phyloP scores from a whole-genome alignment of 495 filamentous ascomycete species.

The Penicillium lividum region DNA sequence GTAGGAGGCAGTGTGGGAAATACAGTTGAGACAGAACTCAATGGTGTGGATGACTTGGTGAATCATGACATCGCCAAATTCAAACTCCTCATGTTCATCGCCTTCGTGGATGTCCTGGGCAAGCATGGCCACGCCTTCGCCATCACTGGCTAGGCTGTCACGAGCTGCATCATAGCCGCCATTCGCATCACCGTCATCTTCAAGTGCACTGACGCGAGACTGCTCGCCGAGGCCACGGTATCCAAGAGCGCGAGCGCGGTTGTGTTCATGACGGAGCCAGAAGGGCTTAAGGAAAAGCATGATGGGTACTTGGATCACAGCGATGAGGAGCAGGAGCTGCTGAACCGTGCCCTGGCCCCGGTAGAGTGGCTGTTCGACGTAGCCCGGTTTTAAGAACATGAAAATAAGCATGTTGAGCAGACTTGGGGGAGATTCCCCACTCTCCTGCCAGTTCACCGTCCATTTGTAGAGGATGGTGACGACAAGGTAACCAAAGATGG shows the following conservation, averaged over 20 bases:
- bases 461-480: conserved; percentile 96
- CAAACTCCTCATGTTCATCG: conserved; percentile 89
- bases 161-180: conserved; percentile 50
- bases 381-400: conserved; percentile 94
- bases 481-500: conserved; percentile 96
- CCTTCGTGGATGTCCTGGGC: conserved; percentile 76
- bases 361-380: conserved; percentile 72
- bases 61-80: conserved; percentile 95
- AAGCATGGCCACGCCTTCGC: conserved; percentile 90
- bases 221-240: conserved; percentile 92
- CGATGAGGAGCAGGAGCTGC: conserved; percentile 75
- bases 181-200: conserved; percentile 68
- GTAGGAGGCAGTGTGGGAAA: conserved; percentile 98
- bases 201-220: conserved; percentile 81
- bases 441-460: conserved; percentile 81
- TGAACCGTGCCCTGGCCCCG: conserved; percentile 74
- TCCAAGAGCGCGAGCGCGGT: conserved; percentile 78
- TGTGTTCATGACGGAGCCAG: conserved; percentile 90
- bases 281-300: conserved; percentile 94
- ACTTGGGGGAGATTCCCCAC: conserved; percentile 68
- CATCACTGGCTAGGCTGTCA: conserved; percentile 73
- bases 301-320: conserved; percentile 82
- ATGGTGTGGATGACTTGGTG: conserved; percentile 99
- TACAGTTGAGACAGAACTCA: conserved; percentile 98
- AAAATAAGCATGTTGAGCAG: conserved; percentile 99